These are phyloP conservation scores for Cyanodermella asteris DNA, from an alignment of 2,329 filamentous ascomycete species.

Conservation along the genomic window DNA sequence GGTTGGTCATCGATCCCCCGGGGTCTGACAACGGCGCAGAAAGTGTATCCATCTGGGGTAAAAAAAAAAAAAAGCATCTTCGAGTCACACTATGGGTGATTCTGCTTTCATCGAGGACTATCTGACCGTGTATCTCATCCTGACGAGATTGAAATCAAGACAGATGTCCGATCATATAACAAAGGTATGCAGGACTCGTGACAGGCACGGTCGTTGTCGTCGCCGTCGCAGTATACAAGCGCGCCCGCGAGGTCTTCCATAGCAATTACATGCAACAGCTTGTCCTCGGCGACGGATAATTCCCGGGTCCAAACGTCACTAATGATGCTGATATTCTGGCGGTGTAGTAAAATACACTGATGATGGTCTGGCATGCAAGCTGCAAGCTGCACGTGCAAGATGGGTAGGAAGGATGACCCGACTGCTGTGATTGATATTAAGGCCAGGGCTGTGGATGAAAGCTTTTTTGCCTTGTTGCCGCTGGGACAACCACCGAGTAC, in stretches of 20 bases:
- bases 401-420: constrained; percentile 14
- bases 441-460: constrained; percentile 16
- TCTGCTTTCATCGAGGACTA: too few relatives aligned
- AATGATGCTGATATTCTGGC: constrained; percentile 2
- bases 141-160: too few relatives aligned
- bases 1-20: too few relatives aligned
- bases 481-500: constrained; percentile 2
- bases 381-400: constrained; percentile 2
- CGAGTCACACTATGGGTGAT: too few relatives aligned
- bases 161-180: too few relatives aligned
- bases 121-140: too few relatives aligned
- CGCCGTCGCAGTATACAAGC: constrained; percentile 3
- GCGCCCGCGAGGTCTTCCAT: constrained; percentile 1
- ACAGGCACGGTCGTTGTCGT: too few relatives aligned
- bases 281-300: not conserved
- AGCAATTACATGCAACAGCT: constrained; percentile 1
- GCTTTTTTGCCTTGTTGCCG: constrained; percentile 14
- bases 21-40: too few relatives aligned
- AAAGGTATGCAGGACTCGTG: too few relatives aligned
- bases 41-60: too few relatives aligned
- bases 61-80: too few relatives aligned
- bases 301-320: constrained; percentile 1
- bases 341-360: not conserved
- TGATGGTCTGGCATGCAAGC: constrained; percentile 6
- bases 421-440: constrained; percentile 15